Evolutionary conservation across 2,329 filamentous ascomycete genomes (phyloP).

Genomic region (Apiospora pterosperma): DNA sequence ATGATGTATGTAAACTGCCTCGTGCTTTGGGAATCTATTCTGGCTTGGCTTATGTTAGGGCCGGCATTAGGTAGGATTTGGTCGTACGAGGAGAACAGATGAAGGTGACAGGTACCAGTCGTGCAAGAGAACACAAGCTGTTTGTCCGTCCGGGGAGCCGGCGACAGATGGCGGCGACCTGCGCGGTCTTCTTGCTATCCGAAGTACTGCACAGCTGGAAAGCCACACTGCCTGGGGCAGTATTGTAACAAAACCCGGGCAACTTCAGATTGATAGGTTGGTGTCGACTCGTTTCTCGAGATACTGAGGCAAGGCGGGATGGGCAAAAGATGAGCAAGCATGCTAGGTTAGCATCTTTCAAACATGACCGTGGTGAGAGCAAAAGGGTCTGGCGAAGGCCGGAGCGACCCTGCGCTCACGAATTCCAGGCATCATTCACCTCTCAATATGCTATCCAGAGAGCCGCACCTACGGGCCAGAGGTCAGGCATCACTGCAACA

Average conservation of each 20-base stretch:
- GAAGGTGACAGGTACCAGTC: conserved; percentile 1
- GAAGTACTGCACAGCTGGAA: neutral
- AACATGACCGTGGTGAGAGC: neutral
- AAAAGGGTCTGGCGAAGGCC: neutral
- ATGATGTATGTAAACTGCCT: neutral
- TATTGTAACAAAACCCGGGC: neutral
- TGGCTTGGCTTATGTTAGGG: neutral
- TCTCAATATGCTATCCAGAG: neutral
- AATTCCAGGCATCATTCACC: neutral
- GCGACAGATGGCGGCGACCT: neutral
- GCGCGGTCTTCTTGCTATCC: neutral
- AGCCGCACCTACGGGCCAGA: neutral
- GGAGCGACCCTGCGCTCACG: neutral
- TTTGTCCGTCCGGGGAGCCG: neutral
- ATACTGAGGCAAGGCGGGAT: neutral
- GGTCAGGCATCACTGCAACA: neutral
- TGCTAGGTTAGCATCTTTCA: neutral
- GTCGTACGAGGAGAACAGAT: neutral
- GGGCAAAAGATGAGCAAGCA: neutral
- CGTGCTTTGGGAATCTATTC: neutral
- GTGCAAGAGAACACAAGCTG: neutral
- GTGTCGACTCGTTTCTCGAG: neutral
- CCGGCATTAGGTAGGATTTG: neutral
- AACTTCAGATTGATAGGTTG: neutral
- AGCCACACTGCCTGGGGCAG: neutral